phyloP scores from a whole-genome alignment of 305 asterid species.

The Fraxinus velutina region DNA sequence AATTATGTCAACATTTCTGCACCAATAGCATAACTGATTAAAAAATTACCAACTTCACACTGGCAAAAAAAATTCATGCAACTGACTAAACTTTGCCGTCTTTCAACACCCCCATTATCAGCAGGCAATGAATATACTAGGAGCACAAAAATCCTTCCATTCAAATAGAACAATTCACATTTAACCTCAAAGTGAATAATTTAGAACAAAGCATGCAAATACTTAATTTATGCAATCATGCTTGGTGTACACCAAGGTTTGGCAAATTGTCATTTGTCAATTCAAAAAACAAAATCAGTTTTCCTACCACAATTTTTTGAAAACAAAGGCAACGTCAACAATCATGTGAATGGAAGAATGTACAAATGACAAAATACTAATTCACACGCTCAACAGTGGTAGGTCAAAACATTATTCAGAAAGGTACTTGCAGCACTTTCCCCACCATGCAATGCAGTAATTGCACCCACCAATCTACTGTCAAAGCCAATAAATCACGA shows the following conservation, averaged over 20 bases:
- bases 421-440: not conserved
- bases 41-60: not conserved
- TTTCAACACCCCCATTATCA: not conserved
- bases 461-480: constrained; percentile 29
- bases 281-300: too few relatives aligned
- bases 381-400: constrained; percentile 12
- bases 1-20: too few relatives aligned
- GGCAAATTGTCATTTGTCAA: too few relatives aligned
- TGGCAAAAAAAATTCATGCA: not conserved
- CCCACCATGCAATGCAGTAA: constrained; percentile 20
- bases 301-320: too few relatives aligned
- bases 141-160: not conserved
- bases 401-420: constrained; percentile 21
- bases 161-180: not conserved
- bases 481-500: not conserved
- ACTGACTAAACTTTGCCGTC: not conserved
- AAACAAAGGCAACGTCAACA: too few relatives aligned
- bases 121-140: not conserved
- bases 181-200: not conserved
- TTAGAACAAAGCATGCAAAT: not conserved
- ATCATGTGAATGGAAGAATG: too few relatives aligned
- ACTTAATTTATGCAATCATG: not conserved
- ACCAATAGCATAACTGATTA: too few relatives aligned
- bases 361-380: too few relatives aligned
- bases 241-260: too few relatives aligned